These are phyloP conservation scores for Chaetothyriales sp. DNA, from an alignment of 2,329 filamentous ascomycete species.

Conservation along the genomic window DNA sequence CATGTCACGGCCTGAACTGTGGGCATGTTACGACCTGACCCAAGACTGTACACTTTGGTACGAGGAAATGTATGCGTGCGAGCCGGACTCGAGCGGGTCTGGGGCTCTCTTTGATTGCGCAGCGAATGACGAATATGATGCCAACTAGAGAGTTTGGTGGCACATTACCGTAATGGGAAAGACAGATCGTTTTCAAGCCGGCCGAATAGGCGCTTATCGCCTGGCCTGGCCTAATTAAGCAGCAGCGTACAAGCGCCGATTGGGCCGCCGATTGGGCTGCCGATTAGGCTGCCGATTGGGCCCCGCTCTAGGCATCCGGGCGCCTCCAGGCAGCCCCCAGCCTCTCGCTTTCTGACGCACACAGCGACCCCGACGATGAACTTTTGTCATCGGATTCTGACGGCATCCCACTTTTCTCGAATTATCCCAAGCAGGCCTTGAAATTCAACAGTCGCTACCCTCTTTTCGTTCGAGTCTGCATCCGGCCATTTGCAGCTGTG, in stretches of 20 bases:
- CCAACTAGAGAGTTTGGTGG: background rate
- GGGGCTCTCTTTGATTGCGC: no score
- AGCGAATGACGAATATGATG: background rate
- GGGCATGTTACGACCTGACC: no score
- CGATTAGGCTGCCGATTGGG: no score
- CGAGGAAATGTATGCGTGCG: no score
- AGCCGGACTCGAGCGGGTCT: no score
- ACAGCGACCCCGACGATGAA: background rate
- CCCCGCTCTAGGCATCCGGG: no score
- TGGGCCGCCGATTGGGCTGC: no score
- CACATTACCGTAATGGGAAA: background rate
- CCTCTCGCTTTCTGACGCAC: background rate
- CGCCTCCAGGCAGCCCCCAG: background rate
- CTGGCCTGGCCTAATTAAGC: background rate
- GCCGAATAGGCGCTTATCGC: background rate
- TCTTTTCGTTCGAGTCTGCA: background rate
- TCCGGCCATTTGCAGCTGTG: background rate
- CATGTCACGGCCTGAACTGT: no score
- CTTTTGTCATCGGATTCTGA: background rate
- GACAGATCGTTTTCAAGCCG: background rate
- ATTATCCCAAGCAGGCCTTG: background rate
- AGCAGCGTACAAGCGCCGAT: no score
- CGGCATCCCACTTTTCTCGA: background rate
- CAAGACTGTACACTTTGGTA: no score
- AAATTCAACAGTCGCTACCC: background rate